A percentile compares a stretch with the other conserved stretches of the same genome.
Conservation (phyloP, 2,329 filamentous ascomycete genomes). For the Neobulgaria alba region DNA sequence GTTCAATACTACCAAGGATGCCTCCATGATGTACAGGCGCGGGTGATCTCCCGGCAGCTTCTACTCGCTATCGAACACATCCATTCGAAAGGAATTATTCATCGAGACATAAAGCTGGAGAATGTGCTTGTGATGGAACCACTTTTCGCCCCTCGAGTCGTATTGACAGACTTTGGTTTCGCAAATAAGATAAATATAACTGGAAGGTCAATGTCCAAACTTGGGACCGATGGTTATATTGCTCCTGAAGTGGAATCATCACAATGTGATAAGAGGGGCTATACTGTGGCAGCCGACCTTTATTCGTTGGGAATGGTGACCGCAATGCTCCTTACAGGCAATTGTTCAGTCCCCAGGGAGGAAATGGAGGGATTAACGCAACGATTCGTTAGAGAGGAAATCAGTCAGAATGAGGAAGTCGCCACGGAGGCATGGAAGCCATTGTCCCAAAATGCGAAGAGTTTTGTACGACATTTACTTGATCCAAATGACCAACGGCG, state of each 20-base stretch:
- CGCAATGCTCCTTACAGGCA: conserved; percentile 21
- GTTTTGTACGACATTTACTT: conserved; percentile 31
- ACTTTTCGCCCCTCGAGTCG: conserved; percentile 23
- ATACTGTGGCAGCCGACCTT: conserved; percentile 26
- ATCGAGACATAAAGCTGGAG: conserved; percentile 28
- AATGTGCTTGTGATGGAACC: conserved; percentile 27
- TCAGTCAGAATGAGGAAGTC: no score
- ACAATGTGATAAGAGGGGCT: conserved; percentile 10
- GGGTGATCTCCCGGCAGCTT: conserved; percentile 26
- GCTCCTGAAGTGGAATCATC: conserved; percentile 23
- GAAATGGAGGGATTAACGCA: conserved; percentile 17
- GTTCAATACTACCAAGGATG: conserved; percentile 16
- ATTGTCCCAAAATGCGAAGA: conserved; percentile 14
- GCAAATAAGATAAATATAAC: conserved; percentile 16
- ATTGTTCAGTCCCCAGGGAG: conserved; percentile 12
- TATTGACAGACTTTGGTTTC: conserved; percentile 29
- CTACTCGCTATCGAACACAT: conserved; percentile 24
- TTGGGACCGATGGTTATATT: conserved; percentile 26
- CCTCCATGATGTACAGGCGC: conserved; percentile 21
- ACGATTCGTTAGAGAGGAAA: conserved; percentile 4
- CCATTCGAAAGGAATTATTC: conserved; percentile 23
- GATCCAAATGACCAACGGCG: conserved; percentile 26
- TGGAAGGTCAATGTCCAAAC: conserved; percentile 21
- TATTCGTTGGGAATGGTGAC: conserved; percentile 27
- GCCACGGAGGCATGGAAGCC: no score